Evolutionary conservation across 2,329 filamentous ascomycete genomes (phyloP), one percentile per base, ranked within the genome.

Genomic region (Beauveria medogensis): DNA sequence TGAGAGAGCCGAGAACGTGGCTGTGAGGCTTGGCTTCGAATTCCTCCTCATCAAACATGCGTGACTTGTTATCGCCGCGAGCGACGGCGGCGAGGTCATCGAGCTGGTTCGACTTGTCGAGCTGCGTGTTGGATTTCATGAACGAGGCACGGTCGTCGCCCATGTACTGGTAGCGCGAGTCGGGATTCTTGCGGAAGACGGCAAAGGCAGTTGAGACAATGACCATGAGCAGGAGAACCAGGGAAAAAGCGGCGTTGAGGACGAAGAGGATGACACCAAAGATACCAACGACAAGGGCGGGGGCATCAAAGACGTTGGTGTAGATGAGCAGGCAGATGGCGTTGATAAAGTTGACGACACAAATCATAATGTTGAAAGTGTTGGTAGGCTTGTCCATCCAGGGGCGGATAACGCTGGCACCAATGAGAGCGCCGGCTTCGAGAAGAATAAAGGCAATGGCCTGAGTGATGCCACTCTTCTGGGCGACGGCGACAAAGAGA

Each of bases 321-420:
- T 96, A 96, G 68, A 97, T 84, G 60, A 97, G 80, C 40, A 97
- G 78, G 79, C 96, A 95, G 72, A 97, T 87, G 60, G 88, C 83
- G 75, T 94, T 96, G 69, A 97, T 73, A 74, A 97, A 96, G 80
- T 96, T 97, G 75, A 96, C 81, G 51, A 85, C 88, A 64, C 86
- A 89, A 69, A 97, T 97, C 63, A 91, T 84, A 69, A 97, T 96
- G 77, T 97, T 97, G 82, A 96, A 96, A 53, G 88, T 87, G 75
- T 97, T 97, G 64, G 91, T 96, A 78, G 92, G 93, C 85, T 96
- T 96, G 81, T 97, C 93, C 93, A 97, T 97, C 89, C 91, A 97
- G 20, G 93, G 93, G 63, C 91, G 87, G 66, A 97, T 78, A 59
- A 96, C 87, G 63, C 86, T 89, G 60, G 91, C 86, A 24, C 77